Base-by-base conservation (phyloP, 78 protist species). In the Mastigamoeba balamuthi region DNA sequence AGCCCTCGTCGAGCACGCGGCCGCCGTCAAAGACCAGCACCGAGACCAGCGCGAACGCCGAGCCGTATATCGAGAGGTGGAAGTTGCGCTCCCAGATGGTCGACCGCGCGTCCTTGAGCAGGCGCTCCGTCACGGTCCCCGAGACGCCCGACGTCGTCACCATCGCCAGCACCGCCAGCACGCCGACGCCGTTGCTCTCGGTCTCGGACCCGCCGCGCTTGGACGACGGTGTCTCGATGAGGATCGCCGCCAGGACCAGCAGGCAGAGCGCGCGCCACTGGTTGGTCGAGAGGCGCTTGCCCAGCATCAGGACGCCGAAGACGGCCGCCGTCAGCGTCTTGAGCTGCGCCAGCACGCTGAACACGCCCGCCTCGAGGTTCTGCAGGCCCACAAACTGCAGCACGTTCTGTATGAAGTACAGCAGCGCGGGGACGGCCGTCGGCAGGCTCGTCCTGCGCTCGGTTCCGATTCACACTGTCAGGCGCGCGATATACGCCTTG, bases 291-390 rank as follows among this genome's bases (percentile, higher is more conserved):
- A 72, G 29, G 28, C 10, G 33, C 30, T 53, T 44, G 10, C 43
- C 27, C 27, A 72, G 65, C 1, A 72, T 3, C 38, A 72, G 27
- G 29, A 40, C n/a, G 43, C 35, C 10, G 30, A 48, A 43, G 36
- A 40, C 9, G 30, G 76, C 76, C 1, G 76, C 41, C 10, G 76
- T 43, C 4, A 72, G 28, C 8, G 41, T 72, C 65, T 72, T 72
- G 40, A 72, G 5, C 58, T 72, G 58, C 2, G 23, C 3, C 8
- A 69, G 23, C 8, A 70, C 75, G 36, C 28, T 44, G 39, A 30
- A 43, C 35, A 72, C 65, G 5, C 10, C 76, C 6, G 76, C 35
- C 41, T 72, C 76, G 38, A 72, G 35, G 42, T 72, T 4, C 33
- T 30, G 42, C 3, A 70, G 53, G 23, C 35, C 65, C 25, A 43